Conservation (phyloP, 441 rosid genomes). For the Gossypium trilobum region DNA sequence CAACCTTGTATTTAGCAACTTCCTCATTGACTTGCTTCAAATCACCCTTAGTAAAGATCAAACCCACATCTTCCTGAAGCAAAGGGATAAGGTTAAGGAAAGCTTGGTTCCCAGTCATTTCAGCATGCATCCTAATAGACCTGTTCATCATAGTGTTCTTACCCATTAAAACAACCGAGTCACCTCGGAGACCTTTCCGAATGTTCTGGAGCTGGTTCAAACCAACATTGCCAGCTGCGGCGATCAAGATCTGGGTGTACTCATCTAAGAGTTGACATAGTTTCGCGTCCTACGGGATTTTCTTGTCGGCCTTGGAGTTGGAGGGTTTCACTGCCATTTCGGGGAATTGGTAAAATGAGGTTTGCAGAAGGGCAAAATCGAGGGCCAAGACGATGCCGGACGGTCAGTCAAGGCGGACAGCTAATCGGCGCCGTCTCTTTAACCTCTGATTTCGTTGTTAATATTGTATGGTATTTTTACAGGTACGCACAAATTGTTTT, state of each 20-base stretch:
- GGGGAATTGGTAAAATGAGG: neutral
- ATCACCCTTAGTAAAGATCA: slow-evolving; percentile 51
- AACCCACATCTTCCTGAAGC: slow-evolving; percentile 82
- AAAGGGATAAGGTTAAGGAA: slow-evolving; percentile 65
- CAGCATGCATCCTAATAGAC: slow-evolving; percentile 64
- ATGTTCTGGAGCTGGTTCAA: slow-evolving; percentile 88
- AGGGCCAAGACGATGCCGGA: slow-evolving; percentile 72
- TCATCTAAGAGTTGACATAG: slow-evolving; percentile 70
- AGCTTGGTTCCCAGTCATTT: slow-evolving; percentile 51
- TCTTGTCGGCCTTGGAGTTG: slow-evolving; percentile 53
- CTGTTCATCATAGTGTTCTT: slow-evolving; percentile 97
- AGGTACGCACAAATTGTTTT: too few relatives aligned
- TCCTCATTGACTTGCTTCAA: slow-evolving; percentile 87
- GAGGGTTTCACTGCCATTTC: slow-evolving; percentile 50
- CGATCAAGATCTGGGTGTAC: slow-evolving; percentile 68
- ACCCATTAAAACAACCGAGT: slow-evolving; percentile 81
- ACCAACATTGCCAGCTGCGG: slow-evolving; percentile 80
- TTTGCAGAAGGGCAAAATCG: slow-evolving; percentile 18
- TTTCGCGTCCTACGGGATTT: slow-evolving; percentile 68
- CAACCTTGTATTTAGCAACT: slow-evolving; percentile 83
- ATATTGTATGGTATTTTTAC: too few relatives aligned
- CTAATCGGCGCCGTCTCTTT: slow-evolving; percentile 59
- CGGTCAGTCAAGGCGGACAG: slow-evolving; percentile 78
- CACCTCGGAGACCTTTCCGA: slow-evolving; percentile 68
- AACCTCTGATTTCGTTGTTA: slow-evolving; percentile 31